Evolutionary conservation across 495 filamentous ascomycete genomes (phyloP), one percentile per base, ranked within the genome.

Genomic region (Platismatia glauca): DNA sequence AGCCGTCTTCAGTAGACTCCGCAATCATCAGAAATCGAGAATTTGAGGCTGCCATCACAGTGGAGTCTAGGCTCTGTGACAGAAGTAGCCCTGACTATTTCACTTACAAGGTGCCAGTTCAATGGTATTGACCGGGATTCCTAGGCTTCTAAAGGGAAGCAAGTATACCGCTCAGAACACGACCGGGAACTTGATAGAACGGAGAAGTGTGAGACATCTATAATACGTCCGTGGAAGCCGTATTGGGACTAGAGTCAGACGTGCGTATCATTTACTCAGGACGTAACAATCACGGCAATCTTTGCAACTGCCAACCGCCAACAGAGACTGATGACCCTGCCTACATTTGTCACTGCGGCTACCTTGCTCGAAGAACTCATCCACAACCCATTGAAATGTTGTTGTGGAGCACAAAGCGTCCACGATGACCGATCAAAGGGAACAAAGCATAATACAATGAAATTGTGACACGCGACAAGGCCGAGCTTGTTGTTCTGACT

Each of bases 101-200:
- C 7, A 31, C 24, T 18, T 7, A 7, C 1, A 31, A 7, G 13
- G 11, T 18, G 0, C 24, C 22, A 31, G 20, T 1, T 15, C 15
- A 52, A 29, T n/a, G n/a, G 11, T 24, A 2, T 24, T 24, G 22
- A 46, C n/a, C 9, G 22, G 44, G 4, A 22, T 3, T 13, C 13
- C 7, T 0, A n/a, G 20, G 6, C 9, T 8, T n/a, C 7, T 43
- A n/a, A 0, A n/a, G 1, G 41, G 4, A 9, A 1, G n/a, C 4
- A 1, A n/a, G 8, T n/a, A 18, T 43, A 8, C 20, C 18, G 7
- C 20, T n/a, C 41, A 43, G 6, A 2, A n/a, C 41, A 43, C 12
- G 41, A 43, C 6, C 2, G 44, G 13, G 24, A 3, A 46, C 44
- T 11, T 3, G 44, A 24, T 9, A 3, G 22, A 22, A 46, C 9